Evolutionary conservation across 2,329 filamentous ascomycete species (phyloP).

Genomic region (Calonectria pteridis): DNA sequence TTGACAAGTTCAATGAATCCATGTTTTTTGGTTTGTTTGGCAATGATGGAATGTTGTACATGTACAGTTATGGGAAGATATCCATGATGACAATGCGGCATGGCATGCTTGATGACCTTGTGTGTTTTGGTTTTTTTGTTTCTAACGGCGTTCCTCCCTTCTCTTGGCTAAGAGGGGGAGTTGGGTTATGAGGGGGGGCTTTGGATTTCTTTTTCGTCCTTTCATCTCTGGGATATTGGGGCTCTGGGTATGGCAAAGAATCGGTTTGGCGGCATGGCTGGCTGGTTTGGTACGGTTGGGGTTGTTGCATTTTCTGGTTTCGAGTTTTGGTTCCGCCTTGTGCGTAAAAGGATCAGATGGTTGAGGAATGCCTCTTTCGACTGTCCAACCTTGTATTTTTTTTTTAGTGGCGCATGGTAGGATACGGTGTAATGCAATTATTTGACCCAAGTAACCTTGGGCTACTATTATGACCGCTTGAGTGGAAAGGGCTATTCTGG

Average conservation of each 20-base stretch:
- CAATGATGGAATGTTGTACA: slow-evolving; percentile 33
- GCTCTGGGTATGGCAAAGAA: slow-evolving; percentile 8
- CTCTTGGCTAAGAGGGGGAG: neutral
- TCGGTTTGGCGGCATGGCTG: slow-evolving; percentile 1
- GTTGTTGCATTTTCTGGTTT: neutral
- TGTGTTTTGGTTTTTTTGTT: slow-evolving; percentile 16
- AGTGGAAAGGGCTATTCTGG: neutral
- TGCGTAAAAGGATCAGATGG: neutral
- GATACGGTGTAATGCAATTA: neutral
- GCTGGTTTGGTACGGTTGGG: neutral
- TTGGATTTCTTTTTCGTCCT: slow-evolving; percentile 4
- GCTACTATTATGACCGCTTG: neutral
- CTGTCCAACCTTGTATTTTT: neutral
- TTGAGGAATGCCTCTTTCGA: neutral
- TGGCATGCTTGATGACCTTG: slow-evolving; percentile 32
- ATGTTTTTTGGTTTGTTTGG: slow-evolving; percentile 21
- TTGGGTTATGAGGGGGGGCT: neutral
- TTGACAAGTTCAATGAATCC: slow-evolving; percentile 21
- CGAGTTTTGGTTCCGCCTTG: neutral
- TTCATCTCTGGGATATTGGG: slow-evolving; percentile 2
- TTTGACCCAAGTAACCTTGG: neutral
- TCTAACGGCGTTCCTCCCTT: neutral
- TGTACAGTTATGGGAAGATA: slow-evolving; percentile 34
- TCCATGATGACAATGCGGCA: slow-evolving; percentile 41
- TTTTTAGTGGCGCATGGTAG: neutral